phyloP scores from a whole-genome alignment of 2,329 filamentous ascomycete species.

The Pyricularia pennisetigena region DNA sequence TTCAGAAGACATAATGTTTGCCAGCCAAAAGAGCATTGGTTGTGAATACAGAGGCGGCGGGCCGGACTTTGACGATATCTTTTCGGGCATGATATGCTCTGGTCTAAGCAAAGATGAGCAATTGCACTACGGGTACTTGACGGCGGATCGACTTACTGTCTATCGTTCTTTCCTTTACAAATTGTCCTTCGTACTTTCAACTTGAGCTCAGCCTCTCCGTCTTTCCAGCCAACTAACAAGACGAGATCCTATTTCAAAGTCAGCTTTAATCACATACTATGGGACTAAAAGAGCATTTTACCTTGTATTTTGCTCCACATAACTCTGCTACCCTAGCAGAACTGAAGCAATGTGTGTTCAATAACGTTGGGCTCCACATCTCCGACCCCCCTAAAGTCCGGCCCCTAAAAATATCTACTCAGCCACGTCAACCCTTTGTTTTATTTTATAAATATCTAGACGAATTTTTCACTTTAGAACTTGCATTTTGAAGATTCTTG shows the following conservation, averaged over 20 bases:
- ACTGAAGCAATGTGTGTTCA: slow-evolving; percentile 8
- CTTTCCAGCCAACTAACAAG: slow-evolving; percentile 7
- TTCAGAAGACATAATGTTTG: slow-evolving; percentile 6
- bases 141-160: slow-evolving; percentile 4
- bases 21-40: slow-evolving; percentile 6
- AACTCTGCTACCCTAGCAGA: slow-evolving; percentile 6
- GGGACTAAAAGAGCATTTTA: slow-evolving; percentile 1
- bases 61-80: slow-evolving; percentile 4
- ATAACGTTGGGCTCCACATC: too few species aligned
- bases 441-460: too few species aligned
- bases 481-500: too few species aligned
- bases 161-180: slow-evolving; percentile 6
- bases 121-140: background rate
- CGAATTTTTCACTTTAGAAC: too few species aligned
- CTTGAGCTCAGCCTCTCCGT: slow-evolving; percentile 7
- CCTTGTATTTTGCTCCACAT: slow-evolving; percentile 6
- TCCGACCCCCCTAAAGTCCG: too few species aligned
- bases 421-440: too few species aligned
- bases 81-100: slow-evolving; percentile 5
- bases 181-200: slow-evolving; percentile 7
- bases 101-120: slow-evolving; percentile 5
- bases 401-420: too few species aligned
- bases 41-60: slow-evolving; percentile 4
- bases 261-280: background rate
- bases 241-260: background rate